Evolutionary conservation across 2,329 filamentous ascomycete genomes (phyloP), one percentile per base, ranked within the genome.

Genomic region (Pseudogymnoascus sp.): DNA sequence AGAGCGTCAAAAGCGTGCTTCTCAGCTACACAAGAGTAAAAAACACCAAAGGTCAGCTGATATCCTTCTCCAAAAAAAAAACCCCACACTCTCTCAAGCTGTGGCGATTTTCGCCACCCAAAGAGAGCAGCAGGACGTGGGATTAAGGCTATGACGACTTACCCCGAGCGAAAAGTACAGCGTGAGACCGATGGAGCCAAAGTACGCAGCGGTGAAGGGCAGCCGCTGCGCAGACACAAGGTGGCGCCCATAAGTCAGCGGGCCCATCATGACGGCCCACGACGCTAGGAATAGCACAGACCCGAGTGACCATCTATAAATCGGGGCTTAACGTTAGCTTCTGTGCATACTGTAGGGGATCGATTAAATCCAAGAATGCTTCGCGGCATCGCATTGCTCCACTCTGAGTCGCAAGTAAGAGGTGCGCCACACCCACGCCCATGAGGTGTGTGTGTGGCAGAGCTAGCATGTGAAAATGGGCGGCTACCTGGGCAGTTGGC

Each of bases 211-310:
- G 31, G 93, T 97, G 74, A 97, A 97, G 3, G 95, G 95, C 66
- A 97, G 79, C 70, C 95, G 86, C 70, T 91, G 83, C 62, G 88
- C 85, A 63, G 93, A 97, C 63, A 92, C 78, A 67, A 97, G 83
- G 77, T 99, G 95, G 71, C 87, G 87, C 65, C 87, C 76, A 76
- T 97, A 99, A 69, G 86, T 82, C 78, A 87, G 82, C 37, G 91
- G 93, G 63, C 95, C 95, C 90, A 97, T 96, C 78, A 97, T 84
- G 69, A 93, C 91, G 26, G 91, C 92, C 83, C 95, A 99, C 70
- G 93, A 96, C 70, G 86, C 84, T 71, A 97, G 83, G 80, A 97
- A 97, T 68, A 99, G 83, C 59, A 90, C 74, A 59, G 93, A 97
- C 63, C 93, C 95, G 75, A 97, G 87, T 60, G 93, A 91, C 95